These are phyloP conservation scores for Dissophora ornata DNA, from an alignment of 192 early-diverging fungal species.

Conservation along the genomic window DNA sequence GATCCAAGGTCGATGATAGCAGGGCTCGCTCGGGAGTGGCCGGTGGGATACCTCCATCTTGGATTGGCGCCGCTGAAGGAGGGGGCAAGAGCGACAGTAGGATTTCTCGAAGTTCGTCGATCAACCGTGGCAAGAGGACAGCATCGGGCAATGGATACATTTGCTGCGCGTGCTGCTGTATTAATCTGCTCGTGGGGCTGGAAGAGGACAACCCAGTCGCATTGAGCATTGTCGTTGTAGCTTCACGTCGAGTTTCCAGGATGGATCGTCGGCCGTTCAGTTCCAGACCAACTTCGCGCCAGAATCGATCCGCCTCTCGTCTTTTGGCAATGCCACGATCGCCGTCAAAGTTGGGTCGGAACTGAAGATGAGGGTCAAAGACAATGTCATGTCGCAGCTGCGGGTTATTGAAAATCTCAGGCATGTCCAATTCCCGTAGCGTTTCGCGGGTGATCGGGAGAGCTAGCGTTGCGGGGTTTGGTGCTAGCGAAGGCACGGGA, in stretches of 20 bases:
- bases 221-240: conserved; percentile 54
- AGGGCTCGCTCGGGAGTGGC: conserved; percentile 54
- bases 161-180: conserved; percentile 56
- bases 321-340: conserved; percentile 72
- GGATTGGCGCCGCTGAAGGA: conserved; percentile 15
- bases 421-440: conserved; percentile 83
- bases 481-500: neutral
- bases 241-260: conserved; percentile 52
- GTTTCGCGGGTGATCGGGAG: conserved; percentile 90
- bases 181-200: conserved; percentile 56
- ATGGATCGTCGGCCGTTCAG: conserved; percentile 23
- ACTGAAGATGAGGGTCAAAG: conserved; percentile 90
- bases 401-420: conserved; percentile 85
- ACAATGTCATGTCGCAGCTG: conserved; percentile 91
- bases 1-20: conserved; percentile 65
- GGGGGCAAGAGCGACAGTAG: conserved; percentile 67
- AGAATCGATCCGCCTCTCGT: conserved; percentile 74
- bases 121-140: conserved; percentile 30
- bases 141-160: conserved; percentile 40
- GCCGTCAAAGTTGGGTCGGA: conserved; percentile 87
- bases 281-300: conserved; percentile 70
- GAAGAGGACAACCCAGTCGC: conserved; percentile 31
- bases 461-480: conserved; percentile 39
- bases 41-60: conserved; percentile 54
- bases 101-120: conserved; percentile 83